These are phyloP conservation scores for Populus hybrid DNA, from an alignment of 441 rosid genomes.

Conservation along the genomic window DNA sequence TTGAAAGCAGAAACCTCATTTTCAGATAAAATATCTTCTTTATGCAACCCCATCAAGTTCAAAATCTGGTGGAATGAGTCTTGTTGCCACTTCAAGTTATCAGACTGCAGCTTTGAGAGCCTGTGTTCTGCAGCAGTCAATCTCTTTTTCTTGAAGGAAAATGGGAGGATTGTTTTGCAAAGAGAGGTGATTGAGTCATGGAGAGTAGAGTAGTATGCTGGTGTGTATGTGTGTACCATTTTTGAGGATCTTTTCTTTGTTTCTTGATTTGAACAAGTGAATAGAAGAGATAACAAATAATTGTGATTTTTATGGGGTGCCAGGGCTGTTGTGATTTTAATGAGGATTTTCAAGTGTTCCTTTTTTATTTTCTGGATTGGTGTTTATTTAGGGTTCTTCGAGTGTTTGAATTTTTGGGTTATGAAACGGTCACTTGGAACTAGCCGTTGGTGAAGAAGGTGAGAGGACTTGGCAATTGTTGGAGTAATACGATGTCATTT, in stretches of 20 bases:
- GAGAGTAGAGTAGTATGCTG: conserved; percentile 71
- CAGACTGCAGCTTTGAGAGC: conserved; percentile 60
- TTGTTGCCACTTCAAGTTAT: conserved; percentile 82
- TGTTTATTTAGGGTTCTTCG: neutral
- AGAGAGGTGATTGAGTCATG: conserved; percentile 77
- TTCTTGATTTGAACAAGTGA: conserved; percentile 11
- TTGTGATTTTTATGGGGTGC: conserved; percentile 17
- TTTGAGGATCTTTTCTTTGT: conserved; percentile 18
- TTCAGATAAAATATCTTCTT: conserved; percentile 60
- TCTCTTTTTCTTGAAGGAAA: conserved; percentile 60
- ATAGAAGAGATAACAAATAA: conserved; percentile 6
- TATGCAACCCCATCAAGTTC: conserved; percentile 63
- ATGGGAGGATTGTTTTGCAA: conserved; percentile 72
- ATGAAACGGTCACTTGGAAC: conserved; percentile 48
- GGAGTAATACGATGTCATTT: conserved; percentile 29
- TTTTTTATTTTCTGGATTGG: neutral
- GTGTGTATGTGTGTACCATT: conserved; percentile 69
- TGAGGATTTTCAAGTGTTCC: neutral
- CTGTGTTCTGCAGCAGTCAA: conserved; percentile 49
- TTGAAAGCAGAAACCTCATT: conserved; percentile 54
- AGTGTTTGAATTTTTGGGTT: conserved; percentile 18
- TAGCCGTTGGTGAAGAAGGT: conserved; percentile 44
- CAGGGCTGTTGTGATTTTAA: conserved; percentile 19
- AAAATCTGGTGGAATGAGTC: conserved; percentile 74
- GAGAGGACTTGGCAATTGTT: neutral